Base-by-base conservation (phyloP, 2,329 filamentous ascomycete genomes). In the Hypoxylon sp. region DNA sequence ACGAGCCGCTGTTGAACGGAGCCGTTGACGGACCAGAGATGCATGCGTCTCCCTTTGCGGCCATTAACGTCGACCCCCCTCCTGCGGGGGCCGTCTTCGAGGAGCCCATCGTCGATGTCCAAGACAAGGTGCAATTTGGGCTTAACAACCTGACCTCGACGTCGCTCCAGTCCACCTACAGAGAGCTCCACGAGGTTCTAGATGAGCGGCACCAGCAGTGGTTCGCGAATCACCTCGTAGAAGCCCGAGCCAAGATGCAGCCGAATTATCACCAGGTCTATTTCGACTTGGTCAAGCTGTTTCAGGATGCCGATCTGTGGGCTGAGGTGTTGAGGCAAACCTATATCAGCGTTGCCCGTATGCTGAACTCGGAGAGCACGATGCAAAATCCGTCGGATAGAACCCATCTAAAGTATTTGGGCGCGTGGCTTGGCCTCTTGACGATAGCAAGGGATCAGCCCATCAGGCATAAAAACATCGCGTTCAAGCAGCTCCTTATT, bases 211-310 rank as follows among this genome's bases (percentile, higher is more conserved):
- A 97, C 72, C 90, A 96, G 69, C 92, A 96, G 71, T 99, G 95
- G 95, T 99, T 99, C 71, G 95, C 96, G 5, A 88, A 88, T 43
- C 96, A 98, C 70, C 81, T 99, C 8, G 95, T 99, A 2, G 94
- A 97, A 70, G 91, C 97, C 72, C 91, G 96, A 41, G 96, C 94
- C 26, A 98, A 97, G 76, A 88, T 97, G 80, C 94, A 99, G 72
- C 93, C 94, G 4, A 99, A 99, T 74, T 98, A 96, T 70, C 95
- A 99, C 67, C 84, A 90, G 58, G 85, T 99, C 18, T 99, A 99
- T 72, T 83, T 98, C 46, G 91, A 97, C 67, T 84, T 99, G 48
- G 84, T 99, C 58, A 89, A 89, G 53, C 84, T 92, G 27, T 91
- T 98, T 66, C 85, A 91, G 65, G 87, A 95, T 72, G 89, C 85